Evolutionary conservation across 192 early-diverging fungal species (phyloP), one percentile per base, ranked within the genome.

Genomic region (Jimgerdemannia lactiflua): DNA sequence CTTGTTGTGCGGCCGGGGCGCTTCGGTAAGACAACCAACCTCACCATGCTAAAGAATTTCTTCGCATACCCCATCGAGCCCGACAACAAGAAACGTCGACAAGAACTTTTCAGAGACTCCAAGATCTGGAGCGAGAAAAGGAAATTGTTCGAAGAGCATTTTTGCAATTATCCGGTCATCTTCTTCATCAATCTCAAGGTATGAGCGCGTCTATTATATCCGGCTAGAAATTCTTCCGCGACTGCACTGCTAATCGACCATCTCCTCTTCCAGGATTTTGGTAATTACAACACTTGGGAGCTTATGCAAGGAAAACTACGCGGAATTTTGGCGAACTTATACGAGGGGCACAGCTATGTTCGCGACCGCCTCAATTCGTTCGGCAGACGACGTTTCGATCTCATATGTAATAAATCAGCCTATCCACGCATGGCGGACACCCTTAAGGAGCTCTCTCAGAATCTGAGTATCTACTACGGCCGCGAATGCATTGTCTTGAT

Each of bases 151-250:
- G 2, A 59, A 7, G 6, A 10, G 0, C 11, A 75, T 39, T 75
- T 74, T 75, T 75, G 74, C 74, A 70, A 75, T 42, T 71, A 75
- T 75, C 67, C 74, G 1, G 29, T 75, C 67, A 75, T 75, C 9
- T 70, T 19, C 49, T 70, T 19, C 49, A 10, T 74, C 0, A 49
- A 41, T 75, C 43, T 49, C n/a, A 75, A 75, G 67, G 65, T 75
- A 75, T 75, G 74, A 39, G 49, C 2, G 14, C 14, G 2, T 59
- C 49, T 59, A 59, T 59, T 59, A 59, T 59, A 59, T 59, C 6
- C 14, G 49, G 14, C 8, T 59, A 2, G 14, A 59, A 59, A 42
- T 3, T 68, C 42, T 3, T 74, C 43, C 66, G 39, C 18, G 20
- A 20, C 11, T 69, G 43, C n/a, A 65, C 73, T 69, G 63, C 65